Evolutionary conservation across 2,329 filamentous ascomycete species (phyloP).

Genomic region (Beauveria sp.): DNA sequence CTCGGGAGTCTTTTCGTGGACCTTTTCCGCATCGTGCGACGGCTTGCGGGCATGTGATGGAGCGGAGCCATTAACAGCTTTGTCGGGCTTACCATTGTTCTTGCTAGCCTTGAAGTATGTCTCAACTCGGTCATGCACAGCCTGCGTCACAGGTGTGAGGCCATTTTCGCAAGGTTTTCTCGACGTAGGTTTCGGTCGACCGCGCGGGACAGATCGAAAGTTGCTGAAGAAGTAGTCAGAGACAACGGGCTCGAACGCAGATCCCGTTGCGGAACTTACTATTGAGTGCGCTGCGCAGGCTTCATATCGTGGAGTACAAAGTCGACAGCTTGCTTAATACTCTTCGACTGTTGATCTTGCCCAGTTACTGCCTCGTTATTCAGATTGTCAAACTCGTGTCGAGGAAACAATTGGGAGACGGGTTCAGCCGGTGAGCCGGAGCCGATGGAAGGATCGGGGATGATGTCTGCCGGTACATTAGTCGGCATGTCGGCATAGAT

Average conservation of each 20-base stretch:
- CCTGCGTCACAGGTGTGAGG: constrained; percentile 41
- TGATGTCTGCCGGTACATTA: constrained; percentile 43
- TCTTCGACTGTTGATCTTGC: constrained; percentile 51
- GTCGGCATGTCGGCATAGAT: not conserved
- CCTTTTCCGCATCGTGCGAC: not conserved
- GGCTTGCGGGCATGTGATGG: constrained; percentile 12
- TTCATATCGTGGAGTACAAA: constrained; percentile 69
- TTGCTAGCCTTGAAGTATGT: constrained; percentile 33
- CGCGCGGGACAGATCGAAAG: constrained; percentile 32
- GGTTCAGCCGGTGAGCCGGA: constrained; percentile 45
- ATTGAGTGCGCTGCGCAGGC: constrained; percentile 61
- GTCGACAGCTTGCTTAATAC: constrained; percentile 62
- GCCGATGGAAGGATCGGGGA: constrained; percentile 56
- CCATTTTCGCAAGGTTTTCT: constrained; percentile 29
- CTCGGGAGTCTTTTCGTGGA: not conserved
- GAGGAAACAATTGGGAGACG: constrained; percentile 43
- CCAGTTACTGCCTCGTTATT: constrained; percentile 58
- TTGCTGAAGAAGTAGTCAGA: constrained; percentile 37
- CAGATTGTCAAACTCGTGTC: constrained; percentile 55
- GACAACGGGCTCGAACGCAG: not conserved
- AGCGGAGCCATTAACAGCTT: constrained; percentile 7
- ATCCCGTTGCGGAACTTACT: constrained; percentile 36
- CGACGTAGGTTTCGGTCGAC: constrained; percentile 16
- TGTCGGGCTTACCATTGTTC: constrained; percentile 15
- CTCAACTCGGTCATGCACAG: constrained; percentile 33